These are phyloP conservation scores for Actinidia polygama DNA, from an alignment of 179 eudicot genomes.

Conservation along the genomic window DNA sequence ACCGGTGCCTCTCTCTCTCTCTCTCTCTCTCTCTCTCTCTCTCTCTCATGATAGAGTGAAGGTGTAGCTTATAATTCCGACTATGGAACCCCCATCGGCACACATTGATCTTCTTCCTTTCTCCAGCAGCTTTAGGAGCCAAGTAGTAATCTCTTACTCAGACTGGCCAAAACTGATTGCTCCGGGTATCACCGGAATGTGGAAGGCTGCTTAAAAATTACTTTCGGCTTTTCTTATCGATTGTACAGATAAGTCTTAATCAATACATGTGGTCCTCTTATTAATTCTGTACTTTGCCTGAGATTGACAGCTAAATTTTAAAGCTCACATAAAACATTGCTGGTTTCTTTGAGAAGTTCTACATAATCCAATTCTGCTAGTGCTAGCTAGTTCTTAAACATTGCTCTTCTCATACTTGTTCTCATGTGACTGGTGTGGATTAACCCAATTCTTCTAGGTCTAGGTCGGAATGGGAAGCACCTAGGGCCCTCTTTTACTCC, in stretches of 20 bases:
- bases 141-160: conserved; percentile 3
- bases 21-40: neutral
- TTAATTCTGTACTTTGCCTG: neutral
- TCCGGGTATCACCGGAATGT: neutral
- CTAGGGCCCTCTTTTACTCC: too few species aligned
- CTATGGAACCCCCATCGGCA: conserved; percentile 25
- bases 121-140: conserved; percentile 9
- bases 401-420: neutral
- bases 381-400: too few species aligned
- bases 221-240: neutral
- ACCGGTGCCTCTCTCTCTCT: neutral
- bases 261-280: conserved; percentile 5
- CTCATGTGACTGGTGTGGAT: neutral
- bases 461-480: too few species aligned
- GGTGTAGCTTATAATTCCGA: conserved; percentile 15
- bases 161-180: neutral
- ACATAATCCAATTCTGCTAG: too few species aligned
- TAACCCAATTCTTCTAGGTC: too few species aligned
- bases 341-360: neutral
- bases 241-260: conserved; percentile 19
- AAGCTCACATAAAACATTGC: neutral
- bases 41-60: conserved; percentile 15
- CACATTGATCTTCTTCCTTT: conserved; percentile 22
- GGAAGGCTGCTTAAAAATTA: neutral
- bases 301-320: conserved; percentile 10